Evolutionary conservation across 2,329 filamentous ascomycete genomes (phyloP).

Genomic region (Cercospora zeina): DNA sequence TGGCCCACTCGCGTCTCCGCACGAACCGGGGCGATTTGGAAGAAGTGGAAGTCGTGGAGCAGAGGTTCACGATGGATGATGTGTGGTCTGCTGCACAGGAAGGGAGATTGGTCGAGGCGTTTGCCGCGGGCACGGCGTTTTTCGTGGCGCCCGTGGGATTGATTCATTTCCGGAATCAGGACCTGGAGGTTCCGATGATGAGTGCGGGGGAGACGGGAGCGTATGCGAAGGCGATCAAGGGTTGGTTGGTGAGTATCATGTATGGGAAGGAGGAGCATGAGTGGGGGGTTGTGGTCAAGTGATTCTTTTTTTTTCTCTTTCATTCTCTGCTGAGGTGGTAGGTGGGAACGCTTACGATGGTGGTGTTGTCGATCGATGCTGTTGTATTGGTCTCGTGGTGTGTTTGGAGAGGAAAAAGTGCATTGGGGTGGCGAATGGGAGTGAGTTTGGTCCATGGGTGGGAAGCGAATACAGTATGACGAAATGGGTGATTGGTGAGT

Average conservation of each 20-base stretch:
- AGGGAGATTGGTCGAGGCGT: slow-evolving; percentile 77
- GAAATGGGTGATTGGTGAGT: too few species aligned
- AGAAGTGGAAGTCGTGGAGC: slow-evolving; percentile 70
- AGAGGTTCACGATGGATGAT: slow-evolving; percentile 78
- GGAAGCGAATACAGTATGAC: too few species aligned
- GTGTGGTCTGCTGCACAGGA: slow-evolving; percentile 70
- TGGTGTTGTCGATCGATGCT: too few species aligned
- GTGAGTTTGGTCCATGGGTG: too few species aligned
- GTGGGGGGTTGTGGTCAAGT: slow-evolving; percentile 44
- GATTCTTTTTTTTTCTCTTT: background rate
- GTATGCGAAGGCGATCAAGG: slow-evolving; percentile 48
- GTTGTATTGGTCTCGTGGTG: too few species aligned
- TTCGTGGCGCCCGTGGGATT: slow-evolving; percentile 51
- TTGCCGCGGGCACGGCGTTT: slow-evolving; percentile 79
- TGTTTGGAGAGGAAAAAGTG: too few species aligned
- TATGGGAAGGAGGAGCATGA: slow-evolving; percentile 50
- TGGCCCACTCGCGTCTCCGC: slow-evolving; percentile 64
- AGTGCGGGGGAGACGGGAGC: slow-evolving; percentile 44
- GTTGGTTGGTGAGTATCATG: slow-evolving; percentile 53
- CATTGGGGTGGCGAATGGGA: background rate
- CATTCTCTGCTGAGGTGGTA: too few species aligned
- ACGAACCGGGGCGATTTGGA: slow-evolving; percentile 39
- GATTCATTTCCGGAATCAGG: slow-evolving; percentile 50
- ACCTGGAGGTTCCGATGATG: slow-evolving; percentile 48
- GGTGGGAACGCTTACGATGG: too few species aligned